Evolutionary conservation across 495 filamentous ascomycete species (phyloP).

Genomic region (Penicillium bialowiezense): DNA sequence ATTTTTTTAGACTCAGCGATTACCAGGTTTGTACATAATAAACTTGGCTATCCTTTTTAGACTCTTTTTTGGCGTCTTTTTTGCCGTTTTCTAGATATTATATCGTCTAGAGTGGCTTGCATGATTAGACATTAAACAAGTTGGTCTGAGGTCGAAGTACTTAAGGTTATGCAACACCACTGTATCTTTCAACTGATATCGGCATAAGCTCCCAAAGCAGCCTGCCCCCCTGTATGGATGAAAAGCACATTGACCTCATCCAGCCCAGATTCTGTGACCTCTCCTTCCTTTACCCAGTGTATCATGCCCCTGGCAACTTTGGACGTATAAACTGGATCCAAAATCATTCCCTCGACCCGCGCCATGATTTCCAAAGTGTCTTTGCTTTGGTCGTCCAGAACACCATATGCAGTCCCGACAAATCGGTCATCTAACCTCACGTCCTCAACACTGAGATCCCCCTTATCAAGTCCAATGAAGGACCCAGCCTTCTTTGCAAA

Average conservation of each 20-base stretch:
- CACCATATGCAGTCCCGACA: slow-evolving; percentile 32
- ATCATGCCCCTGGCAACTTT: slow-evolving; percentile 34
- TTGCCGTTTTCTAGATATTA: too few species aligned
- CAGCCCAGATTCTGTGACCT: slow-evolving; percentile 15
- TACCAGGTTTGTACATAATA: too few species aligned
- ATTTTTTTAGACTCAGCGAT: too few species aligned
- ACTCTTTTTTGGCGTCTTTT: too few species aligned
- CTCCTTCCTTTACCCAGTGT: slow-evolving; percentile 25
- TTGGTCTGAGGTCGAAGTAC: too few species aligned
- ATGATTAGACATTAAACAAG: too few species aligned
- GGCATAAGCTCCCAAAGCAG: slow-evolving; percentile 34
- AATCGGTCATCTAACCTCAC: slow-evolving; percentile 37
- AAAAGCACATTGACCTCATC: slow-evolving; percentile 34
- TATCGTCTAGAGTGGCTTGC: too few species aligned
- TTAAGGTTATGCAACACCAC: too few species aligned
- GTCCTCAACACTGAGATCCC: slow-evolving; percentile 27
- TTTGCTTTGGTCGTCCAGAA: slow-evolving; percentile 26
- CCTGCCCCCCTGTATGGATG: slow-evolving; percentile 43
- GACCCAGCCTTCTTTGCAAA: slow-evolving; percentile 30
- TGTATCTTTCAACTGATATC: slow-evolving; percentile 14
- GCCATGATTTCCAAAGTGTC: slow-evolving; percentile 24
- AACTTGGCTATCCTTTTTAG: too few species aligned
- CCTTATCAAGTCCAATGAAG: slow-evolving; percentile 27
- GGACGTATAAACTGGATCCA: slow-evolving; percentile 41
- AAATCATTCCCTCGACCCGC: slow-evolving; percentile 25